Conservation (phyloP, 495 filamentous ascomycete genomes). For the Endocarpon pusillum region DNA sequence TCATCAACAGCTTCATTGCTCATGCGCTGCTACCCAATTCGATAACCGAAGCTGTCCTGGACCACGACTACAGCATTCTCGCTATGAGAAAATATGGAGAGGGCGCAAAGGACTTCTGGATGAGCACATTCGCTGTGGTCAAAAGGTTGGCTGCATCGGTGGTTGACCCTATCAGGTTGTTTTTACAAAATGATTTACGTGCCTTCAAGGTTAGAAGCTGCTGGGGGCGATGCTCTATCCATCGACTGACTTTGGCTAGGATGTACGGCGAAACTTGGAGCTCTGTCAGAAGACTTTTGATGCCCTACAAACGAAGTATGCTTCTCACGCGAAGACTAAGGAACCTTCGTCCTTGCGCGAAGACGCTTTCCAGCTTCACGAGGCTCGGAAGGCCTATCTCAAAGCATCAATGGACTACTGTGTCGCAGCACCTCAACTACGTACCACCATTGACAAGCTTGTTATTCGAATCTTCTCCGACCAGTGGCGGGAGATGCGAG, state of each 20-base stretch:
- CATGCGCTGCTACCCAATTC: conserved; percentile 52
- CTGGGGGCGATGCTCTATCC: conserved; percentile 6
- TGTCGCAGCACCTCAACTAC: conserved; percentile 64
- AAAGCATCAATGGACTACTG: conserved; percentile 90
- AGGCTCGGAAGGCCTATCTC: conserved; percentile 79
- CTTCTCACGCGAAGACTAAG: conserved; percentile 75
- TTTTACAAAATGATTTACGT: conserved; percentile 56
- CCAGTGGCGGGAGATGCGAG: conserved; percentile 69
- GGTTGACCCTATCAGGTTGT: conserved; percentile 63
- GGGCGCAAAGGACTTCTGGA: conserved; percentile 73
- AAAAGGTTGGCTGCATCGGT: conserved; percentile 60
- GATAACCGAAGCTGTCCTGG: conserved; percentile 63
- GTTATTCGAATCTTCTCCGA: conserved; percentile 70
- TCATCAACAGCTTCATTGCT: conserved; percentile 55
- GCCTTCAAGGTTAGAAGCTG: conserved; percentile 49
- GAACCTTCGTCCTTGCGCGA: conserved; percentile 80
- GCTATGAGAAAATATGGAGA: conserved; percentile 75
- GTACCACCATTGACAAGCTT: conserved; percentile 66
- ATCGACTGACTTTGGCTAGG: conserved; percentile 30
- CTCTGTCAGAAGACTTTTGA: conserved; percentile 73
- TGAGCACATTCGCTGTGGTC: conserved; percentile 46
- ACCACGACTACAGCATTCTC: conserved; percentile 85
- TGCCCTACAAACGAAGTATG: conserved; percentile 57
- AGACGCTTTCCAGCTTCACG: conserved; percentile 91
- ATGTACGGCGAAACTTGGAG: conserved; percentile 57